Percentiles rank a stretch among this genome's conserved stretches.
phyloP scores from a whole-genome alignment of 139 green algal genomes.

The Yamagishiella unicocca region DNA sequence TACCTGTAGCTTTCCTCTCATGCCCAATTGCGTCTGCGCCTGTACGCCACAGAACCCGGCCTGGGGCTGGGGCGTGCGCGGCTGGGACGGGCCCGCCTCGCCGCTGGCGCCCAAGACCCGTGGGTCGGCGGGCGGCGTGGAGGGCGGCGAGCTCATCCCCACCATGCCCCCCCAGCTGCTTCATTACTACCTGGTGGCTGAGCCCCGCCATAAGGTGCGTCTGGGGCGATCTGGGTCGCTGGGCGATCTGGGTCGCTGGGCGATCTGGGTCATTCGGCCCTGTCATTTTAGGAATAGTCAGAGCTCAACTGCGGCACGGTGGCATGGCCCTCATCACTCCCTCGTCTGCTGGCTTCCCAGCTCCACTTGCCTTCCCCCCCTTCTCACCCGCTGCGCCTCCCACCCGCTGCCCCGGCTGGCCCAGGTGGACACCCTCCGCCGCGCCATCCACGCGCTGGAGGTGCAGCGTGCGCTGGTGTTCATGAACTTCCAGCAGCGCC shows the following conservation, averaged over 20 bases:
- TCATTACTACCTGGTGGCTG: slow-evolving; percentile 71
- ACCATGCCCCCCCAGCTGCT: slow-evolving; percentile 78
- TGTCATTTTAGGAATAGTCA: too few relatives aligned
- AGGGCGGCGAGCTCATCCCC: slow-evolving; percentile 62
- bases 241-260: too few relatives aligned
- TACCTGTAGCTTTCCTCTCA: too few relatives aligned
- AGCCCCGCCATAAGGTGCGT: slow-evolving; percentile 53
- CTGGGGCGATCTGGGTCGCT: too few relatives aligned
- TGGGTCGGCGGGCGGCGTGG: slow-evolving; percentile 61
- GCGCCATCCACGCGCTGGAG: slow-evolving; percentile 86
- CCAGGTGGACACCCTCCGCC: slow-evolving; percentile 85
- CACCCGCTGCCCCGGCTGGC: too few relatives aligned
- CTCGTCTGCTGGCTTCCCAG: too few relatives aligned
- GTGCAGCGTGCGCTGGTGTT: slow-evolving; percentile 88
- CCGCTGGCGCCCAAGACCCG: slow-evolving; percentile 37
- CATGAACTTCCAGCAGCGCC: slow-evolving; percentile 95
- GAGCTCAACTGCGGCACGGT: too few relatives aligned
- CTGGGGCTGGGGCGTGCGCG: slow-evolving; percentile 68
- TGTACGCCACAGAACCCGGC: slow-evolving; percentile 32
- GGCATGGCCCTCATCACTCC: too few relatives aligned
- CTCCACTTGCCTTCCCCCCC: not conserved
- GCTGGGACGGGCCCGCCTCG: slow-evolving; percentile 64
- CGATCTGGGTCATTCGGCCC: too few relatives aligned
- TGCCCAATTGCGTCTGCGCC: too few relatives aligned
- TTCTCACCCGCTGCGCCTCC: not conserved